Conservation (phyloP, 352 stramenopile genomes). For the Phytophthora rubi region DNA sequence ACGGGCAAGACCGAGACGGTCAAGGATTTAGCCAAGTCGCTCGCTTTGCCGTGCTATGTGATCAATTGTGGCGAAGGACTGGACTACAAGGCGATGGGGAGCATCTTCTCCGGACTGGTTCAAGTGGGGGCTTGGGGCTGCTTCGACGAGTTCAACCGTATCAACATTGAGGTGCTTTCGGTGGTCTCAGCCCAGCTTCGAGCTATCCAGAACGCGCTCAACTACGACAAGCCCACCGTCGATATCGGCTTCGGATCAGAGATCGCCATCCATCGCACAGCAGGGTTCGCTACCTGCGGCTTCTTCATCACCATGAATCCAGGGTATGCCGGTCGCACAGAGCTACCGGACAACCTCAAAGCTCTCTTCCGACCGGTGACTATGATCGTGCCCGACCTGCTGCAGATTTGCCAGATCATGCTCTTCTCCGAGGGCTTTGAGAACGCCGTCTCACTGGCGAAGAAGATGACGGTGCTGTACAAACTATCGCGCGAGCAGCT, state of each 20-base stretch:
- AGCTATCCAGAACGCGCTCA: constrained; percentile 93
- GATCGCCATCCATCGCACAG: constrained; percentile 92
- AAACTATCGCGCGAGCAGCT: constrained; percentile 95
- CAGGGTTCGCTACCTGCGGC: constrained; percentile 92
- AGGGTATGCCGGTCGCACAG: constrained; percentile 91
- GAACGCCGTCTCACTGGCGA: constrained; percentile 86
- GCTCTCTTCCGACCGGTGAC: constrained; percentile 93
- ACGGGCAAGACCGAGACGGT: constrained; percentile 95
- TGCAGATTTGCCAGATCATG: constrained; percentile 96
- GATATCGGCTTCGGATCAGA: constrained; percentile 93
- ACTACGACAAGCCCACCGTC: constrained; percentile 91
- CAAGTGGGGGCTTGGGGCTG: constrained; percentile 90
- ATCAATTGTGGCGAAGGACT: constrained; percentile 93
- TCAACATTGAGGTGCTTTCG: constrained; percentile 89
- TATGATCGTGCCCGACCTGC: constrained; percentile 93
- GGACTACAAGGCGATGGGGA: constrained; percentile 94
- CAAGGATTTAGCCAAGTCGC: constrained; percentile 93
- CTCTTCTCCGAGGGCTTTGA: constrained; percentile 94
- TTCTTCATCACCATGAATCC: constrained; percentile 97
- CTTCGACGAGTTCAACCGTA: constrained; percentile 91
- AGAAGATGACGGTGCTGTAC: constrained; percentile 96
- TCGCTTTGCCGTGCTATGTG: constrained; percentile 93
- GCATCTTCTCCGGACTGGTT: constrained; percentile 89
- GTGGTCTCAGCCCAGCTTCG: constrained; percentile 90
- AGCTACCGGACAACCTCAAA: constrained; percentile 94